Base-by-base conservation (phyloP, 768 basidiomycete genomes). In the Baorangia bicolor region DNA sequence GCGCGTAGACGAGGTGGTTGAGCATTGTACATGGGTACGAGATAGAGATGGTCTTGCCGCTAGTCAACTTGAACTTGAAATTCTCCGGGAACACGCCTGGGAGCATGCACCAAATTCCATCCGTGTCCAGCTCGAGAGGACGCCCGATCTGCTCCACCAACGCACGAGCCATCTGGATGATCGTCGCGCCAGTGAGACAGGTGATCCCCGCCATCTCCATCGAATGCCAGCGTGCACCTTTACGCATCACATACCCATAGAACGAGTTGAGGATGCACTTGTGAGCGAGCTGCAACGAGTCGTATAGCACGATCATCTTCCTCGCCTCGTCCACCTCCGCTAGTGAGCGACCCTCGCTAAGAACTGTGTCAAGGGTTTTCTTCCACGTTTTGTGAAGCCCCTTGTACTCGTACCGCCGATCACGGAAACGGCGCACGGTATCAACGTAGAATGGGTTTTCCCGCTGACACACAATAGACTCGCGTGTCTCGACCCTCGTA, bases 171-270 rank as follows among this genome's bases (percentile, higher is more conserved):
- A 99, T 95, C 70, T 99, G 96, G 63, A 99, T 98, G 75, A 99
- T 98, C 7, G 85, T 92, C 20, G 97, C 94, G 38, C 97, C 97
- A 0, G 97, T 98, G 49, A 98, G 77, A 74, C 97, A 99, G 12
- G 97, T 98, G 59, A 99, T 98, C 8, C 97, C 97, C 1, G 97
- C 97, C 97, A 99, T 99, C 77, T 99, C 97, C 97, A 99, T 98
- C 28, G 96, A 98, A 71, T 98, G 95, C 97, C 97, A 99, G 30
- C 97, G 80, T 18, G 97, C 97, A 49, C 97, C 97, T 70, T 99
- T 98, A 38, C 97, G 86, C 97, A 98, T 98, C 69, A 99, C 96
- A 64, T 99, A 99, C 34, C 97, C 97, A 69, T 99, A 99, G 80
- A 99, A 99, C 4, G 97, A 98, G 78, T 99, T 99, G 61, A 99